A percentile compares a stretch with the other conserved stretches of the same genome.
Evolutionary conservation across 2,329 filamentous ascomycete species (phyloP).

Genomic region (Monosporascus sp.): DNA sequence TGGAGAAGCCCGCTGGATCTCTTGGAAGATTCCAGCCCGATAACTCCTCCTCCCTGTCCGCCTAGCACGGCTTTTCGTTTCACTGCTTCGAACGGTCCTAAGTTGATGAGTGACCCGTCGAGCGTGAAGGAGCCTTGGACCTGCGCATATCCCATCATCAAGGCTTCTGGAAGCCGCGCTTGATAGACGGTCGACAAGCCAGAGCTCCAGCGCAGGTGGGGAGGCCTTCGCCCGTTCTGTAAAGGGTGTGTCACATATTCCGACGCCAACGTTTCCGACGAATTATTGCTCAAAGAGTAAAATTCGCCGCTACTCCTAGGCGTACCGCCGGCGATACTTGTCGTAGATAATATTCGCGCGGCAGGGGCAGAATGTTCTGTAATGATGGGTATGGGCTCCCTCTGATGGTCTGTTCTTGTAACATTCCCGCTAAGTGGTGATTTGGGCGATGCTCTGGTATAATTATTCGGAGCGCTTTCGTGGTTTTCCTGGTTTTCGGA

Average conservation of each 20-base stretch:
- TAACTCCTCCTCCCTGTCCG: slow-evolving; percentile 79
- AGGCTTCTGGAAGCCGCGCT: slow-evolving; percentile 59
- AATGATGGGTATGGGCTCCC: slow-evolving; percentile 42
- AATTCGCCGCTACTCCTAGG: slow-evolving; percentile 91
- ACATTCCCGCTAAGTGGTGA: slow-evolving; percentile 28
- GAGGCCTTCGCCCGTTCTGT: slow-evolving; percentile 31
- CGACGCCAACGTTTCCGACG: slow-evolving; percentile 85
- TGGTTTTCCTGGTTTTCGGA: slow-evolving; percentile 26
- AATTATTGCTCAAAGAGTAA: slow-evolving; percentile 91
- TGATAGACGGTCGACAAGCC: slow-evolving; percentile 35
- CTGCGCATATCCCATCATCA: slow-evolving; percentile 98
- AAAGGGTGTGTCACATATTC: slow-evolving; percentile 66
- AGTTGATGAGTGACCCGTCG: slow-evolving; percentile 85
- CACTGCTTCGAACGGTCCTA: slow-evolving; percentile 87
- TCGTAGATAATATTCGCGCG: slow-evolving; percentile 68
- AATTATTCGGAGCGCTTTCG: slow-evolving; percentile 27
- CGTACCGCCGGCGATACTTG: slow-evolving; percentile 69
- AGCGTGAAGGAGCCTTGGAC: slow-evolving; percentile 87
- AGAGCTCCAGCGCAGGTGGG: slow-evolving; percentile 42
- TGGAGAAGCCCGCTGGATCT: slow-evolving; percentile 75
- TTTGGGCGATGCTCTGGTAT: slow-evolving; percentile 33
- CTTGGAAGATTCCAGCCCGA: slow-evolving; percentile 70
- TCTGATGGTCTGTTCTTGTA: slow-evolving; percentile 33
- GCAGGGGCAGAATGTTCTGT: slow-evolving; percentile 56
- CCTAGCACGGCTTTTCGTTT: slow-evolving; percentile 90